Evolutionary conservation across 306 rosid species (phyloP).

Genomic region (Cyamopsis tetragonoloba): DNA sequence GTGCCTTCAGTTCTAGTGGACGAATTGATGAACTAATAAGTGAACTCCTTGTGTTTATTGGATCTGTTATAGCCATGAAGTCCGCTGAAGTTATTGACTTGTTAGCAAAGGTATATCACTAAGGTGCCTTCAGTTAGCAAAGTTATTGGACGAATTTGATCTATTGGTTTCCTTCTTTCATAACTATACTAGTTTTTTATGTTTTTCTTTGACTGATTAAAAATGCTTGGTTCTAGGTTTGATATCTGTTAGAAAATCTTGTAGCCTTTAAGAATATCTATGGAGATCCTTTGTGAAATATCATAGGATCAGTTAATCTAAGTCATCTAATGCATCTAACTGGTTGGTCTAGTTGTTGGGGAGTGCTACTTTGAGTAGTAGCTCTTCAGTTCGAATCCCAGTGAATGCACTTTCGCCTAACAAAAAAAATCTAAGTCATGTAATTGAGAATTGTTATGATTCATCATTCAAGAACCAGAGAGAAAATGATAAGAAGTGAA

Average conservation of each 20-base stretch:
- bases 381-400: no score
- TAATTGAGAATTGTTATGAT: no score
- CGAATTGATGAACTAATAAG: constrained; percentile 59
- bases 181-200: constrained; percentile 3
- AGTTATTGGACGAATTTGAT: no score
- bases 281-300: background rate
- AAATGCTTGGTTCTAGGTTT: constrained; percentile 14
- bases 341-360: no score
- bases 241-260: background rate
- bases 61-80: constrained; percentile 48
- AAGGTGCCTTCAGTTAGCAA: no score
- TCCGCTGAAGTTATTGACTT: constrained; percentile 62
- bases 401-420: no score
- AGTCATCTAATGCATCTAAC: background rate
- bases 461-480: no score
- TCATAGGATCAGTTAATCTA: background rate
- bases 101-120: constrained; percentile 56
- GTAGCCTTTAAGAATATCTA: background rate
- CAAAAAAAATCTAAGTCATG: no score
- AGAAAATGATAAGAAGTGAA: no score
- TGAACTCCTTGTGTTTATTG: constrained; percentile 65
- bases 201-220: background rate
- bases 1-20: constrained; percentile 58
- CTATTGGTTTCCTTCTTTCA: constrained; percentile 26
- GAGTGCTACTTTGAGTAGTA: no score